Conservation (phyloP, 2,329 filamentous ascomycete genomes). For the Diaporthe sp. region DNA sequence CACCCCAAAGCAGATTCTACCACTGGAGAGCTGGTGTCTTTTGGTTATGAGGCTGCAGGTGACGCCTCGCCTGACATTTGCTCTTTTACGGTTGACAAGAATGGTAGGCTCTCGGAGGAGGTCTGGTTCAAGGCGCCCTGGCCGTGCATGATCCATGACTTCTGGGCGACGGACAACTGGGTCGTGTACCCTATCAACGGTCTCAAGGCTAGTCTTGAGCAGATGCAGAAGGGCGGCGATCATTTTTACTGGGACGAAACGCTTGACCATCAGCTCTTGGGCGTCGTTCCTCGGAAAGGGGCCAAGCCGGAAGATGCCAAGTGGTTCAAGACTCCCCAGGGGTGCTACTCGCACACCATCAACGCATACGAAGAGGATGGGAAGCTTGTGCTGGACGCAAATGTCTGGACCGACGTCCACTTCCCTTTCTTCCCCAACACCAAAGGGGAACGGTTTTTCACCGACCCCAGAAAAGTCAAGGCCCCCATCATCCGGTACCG, state of each 20-base stretch:
- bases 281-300: not conserved
- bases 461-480: not conserved
- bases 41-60: not conserved
- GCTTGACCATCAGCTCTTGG: not conserved
- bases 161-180: slow-evolving; percentile 5
- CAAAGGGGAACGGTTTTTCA: not conserved
- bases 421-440: not conserved
- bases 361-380: slow-evolving; percentile 5
- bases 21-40: not conserved
- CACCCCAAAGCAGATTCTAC: not conserved
- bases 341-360: not conserved
- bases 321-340: not conserved
- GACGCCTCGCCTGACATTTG: not conserved
- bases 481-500: not conserved
- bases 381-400: not conserved
- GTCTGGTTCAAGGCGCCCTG: not conserved
- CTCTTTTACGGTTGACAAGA: not conserved
- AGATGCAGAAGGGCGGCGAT: not conserved
- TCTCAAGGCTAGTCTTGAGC: not conserved
- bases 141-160: not conserved
- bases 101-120: not conserved
- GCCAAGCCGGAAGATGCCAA: not conserved
- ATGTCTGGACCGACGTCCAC: not conserved
- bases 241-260: not conserved
- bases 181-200: not conserved